A percentile compares a stretch with the other conserved stretches of the same genome.
phyloP scores from a whole-genome alignment of 2,329 filamentous ascomycete species.

The Aureobasidium sp. region DNA sequence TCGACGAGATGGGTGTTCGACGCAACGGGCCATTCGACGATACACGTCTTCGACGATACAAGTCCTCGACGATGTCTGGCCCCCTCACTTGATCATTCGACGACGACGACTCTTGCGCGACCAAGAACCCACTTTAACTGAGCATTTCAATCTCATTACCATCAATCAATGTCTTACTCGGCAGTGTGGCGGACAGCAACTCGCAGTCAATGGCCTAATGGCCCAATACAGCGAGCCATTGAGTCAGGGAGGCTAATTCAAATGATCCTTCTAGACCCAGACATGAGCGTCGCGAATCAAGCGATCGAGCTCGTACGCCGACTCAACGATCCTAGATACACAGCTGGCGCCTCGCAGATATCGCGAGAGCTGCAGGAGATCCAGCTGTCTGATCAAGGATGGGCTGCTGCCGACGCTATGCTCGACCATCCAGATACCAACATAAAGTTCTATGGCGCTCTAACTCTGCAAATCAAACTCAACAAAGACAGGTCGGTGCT shows the following conservation, averaged over 20 bases:
- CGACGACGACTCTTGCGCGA: not conserved
- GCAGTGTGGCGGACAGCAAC: not conserved
- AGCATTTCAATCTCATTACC: not conserved
- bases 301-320: constrained; percentile 41
- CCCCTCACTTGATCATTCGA: not conserved
- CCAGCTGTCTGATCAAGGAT: constrained; percentile 74
- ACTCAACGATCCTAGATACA: constrained; percentile 42
- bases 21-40: too few relatives aligned
- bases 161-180: not conserved
- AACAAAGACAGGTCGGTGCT: constrained; percentile 46
- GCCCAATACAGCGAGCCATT: not conserved
- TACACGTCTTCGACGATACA: too few relatives aligned
- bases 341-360: constrained; percentile 44
- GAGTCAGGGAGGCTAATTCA: not conserved
- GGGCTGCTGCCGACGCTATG: constrained; percentile 75
- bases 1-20: not conserved
- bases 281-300: constrained; percentile 13
- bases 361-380: constrained; percentile 72
- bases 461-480: constrained; percentile 90
- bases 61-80: not conserved
- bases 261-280: not conserved
- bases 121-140: not conserved
- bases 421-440: constrained; percentile 63
- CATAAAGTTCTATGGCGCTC: constrained; percentile 83
- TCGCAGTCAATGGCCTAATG: not conserved